Percentiles rank a stretch among this genome's conserved stretches.
These are phyloP conservation scores for Nakazawaea ambrosiae DNA, from an alignment of 805 yeast genomes.

Conservation along the genomic window DNA sequence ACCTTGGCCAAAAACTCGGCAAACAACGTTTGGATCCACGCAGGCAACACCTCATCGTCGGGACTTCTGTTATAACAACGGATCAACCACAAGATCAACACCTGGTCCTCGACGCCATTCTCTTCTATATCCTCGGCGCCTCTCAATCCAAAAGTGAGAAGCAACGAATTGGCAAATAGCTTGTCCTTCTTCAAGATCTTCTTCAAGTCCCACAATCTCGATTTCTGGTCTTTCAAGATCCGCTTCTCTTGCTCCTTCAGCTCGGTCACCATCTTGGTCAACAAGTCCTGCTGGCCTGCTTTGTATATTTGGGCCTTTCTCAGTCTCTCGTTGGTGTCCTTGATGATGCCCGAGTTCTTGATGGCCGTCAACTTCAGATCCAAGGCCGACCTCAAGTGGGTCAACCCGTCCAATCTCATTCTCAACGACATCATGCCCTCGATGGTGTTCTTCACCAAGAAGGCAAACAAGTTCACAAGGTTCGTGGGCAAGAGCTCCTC, in stretches of 20 bases:
- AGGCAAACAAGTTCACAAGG: slow-evolving; percentile 46
- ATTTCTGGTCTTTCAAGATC: slow-evolving; percentile 28
- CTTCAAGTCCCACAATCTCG: slow-evolving; percentile 28
- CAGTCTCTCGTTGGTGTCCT: slow-evolving; percentile 11
- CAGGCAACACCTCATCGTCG: slow-evolving; percentile 36
- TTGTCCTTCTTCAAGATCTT: slow-evolving; percentile 40
- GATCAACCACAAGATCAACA: slow-evolving; percentile 56
- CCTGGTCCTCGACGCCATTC: slow-evolving; percentile 47
- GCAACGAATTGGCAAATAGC: slow-evolving; percentile 44
- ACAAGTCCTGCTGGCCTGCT: slow-evolving; percentile 32
- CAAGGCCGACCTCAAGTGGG: slow-evolving; percentile 46
- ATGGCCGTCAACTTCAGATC: slow-evolving; percentile 36
- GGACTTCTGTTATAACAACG: slow-evolving; percentile 42
- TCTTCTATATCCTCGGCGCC: slow-evolving; percentile 44
- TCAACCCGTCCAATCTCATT: slow-evolving; percentile 55
- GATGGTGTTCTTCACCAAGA: slow-evolving; percentile 37
- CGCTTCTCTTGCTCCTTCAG: slow-evolving; percentile 37
- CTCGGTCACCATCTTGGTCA: slow-evolving; percentile 27
- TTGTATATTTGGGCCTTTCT: slow-evolving; percentile 28
- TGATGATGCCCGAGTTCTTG: slow-evolving; percentile 12
- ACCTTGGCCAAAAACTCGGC: slow-evolving; percentile 21
- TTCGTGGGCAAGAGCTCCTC: slow-evolving; percentile 32
- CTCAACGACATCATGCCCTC: slow-evolving; percentile 43
- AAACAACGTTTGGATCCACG: slow-evolving; percentile 40
- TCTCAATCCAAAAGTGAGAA: slow-evolving; percentile 49